Evolutionary conservation across 140 eudicot genomes (phyloP).

Genomic region (Stevia rebaudiana): DNA sequence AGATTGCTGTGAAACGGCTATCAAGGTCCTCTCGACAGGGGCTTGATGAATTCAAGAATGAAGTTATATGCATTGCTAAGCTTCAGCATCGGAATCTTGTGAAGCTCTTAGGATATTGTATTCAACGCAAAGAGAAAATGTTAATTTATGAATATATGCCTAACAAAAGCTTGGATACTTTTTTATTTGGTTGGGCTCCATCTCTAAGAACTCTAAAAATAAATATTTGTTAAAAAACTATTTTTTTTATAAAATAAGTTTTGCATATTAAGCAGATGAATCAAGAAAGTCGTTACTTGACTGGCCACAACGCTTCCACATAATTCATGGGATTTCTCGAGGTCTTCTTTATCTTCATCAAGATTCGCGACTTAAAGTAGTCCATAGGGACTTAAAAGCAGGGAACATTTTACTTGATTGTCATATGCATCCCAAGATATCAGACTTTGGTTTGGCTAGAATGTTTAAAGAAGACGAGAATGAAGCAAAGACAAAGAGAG

Average conservation of each 20-base stretch:
- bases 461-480: not conserved
- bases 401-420: not conserved
- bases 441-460: not conserved
- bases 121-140: conserved; percentile 2
- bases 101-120: conserved; percentile 27
- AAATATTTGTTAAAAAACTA: not conserved
- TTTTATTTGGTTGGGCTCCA: conserved; percentile 8
- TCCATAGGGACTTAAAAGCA: not conserved
- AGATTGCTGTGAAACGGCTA: conserved; percentile 19
- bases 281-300: not conserved
- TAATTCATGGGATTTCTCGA: not conserved
- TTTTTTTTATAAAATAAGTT: not conserved
- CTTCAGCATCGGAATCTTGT: conserved; percentile 37
- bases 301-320: not conserved
- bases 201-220: not conserved
- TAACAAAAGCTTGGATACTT: not conserved
- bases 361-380: not conserved
- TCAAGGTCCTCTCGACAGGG: conserved; percentile 7
- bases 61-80: conserved; percentile 13
- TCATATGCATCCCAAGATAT: not conserved
- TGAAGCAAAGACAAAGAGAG: not conserved
- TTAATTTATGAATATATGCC: conserved; percentile 17
- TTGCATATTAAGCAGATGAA: not conserved
- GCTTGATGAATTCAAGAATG: conserved; percentile 10
- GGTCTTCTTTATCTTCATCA: conserved; percentile 8